These are phyloP conservation scores for Colletotrichum sp. DNA, from an alignment of 2,329 filamentous ascomycete species.

Conservation along the genomic window DNA sequence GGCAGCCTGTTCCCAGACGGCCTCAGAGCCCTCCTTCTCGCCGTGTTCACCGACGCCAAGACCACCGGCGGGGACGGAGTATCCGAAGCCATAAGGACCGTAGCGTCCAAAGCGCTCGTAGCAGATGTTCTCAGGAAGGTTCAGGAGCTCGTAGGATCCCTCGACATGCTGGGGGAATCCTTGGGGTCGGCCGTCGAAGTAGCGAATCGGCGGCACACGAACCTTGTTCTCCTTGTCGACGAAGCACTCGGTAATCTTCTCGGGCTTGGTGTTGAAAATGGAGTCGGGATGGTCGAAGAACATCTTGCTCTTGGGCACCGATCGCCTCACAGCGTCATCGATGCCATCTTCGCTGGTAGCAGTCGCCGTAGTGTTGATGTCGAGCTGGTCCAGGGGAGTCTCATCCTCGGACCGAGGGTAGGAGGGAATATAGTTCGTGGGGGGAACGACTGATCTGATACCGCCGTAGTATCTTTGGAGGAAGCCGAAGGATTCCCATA, in stretches of 20 bases:
- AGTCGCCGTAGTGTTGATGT: constrained; percentile 37
- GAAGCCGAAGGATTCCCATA: constrained; percentile 87
- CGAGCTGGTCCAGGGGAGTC: constrained; percentile 46
- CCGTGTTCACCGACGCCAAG: constrained; percentile 86
- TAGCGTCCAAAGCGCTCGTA: constrained; percentile 91
- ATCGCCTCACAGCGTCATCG: constrained; percentile 32
- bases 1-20: constrained; percentile 73
- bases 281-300: constrained; percentile 53
- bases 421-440: constrained; percentile 74
- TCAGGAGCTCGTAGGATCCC: constrained; percentile 85
- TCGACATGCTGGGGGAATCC: constrained; percentile 86
- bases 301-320: constrained; percentile 51
- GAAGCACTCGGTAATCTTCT: constrained; percentile 76
- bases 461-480: constrained; percentile 91
- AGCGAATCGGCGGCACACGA: constrained; percentile 71
- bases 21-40: constrained; percentile 79
- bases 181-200: constrained; percentile 77
- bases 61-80: constrained; percentile 78
- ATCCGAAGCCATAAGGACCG: constrained; percentile 89
- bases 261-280: constrained; percentile 38
- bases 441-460: constrained; percentile 71
- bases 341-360: constrained; percentile 25
- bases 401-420: constrained; percentile 75
- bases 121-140: constrained; percentile 83
- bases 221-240: constrained; percentile 71